phyloP scores from a whole-genome alignment of 768 basidiomycete species.

The Phylloporus scabripes region DNA sequence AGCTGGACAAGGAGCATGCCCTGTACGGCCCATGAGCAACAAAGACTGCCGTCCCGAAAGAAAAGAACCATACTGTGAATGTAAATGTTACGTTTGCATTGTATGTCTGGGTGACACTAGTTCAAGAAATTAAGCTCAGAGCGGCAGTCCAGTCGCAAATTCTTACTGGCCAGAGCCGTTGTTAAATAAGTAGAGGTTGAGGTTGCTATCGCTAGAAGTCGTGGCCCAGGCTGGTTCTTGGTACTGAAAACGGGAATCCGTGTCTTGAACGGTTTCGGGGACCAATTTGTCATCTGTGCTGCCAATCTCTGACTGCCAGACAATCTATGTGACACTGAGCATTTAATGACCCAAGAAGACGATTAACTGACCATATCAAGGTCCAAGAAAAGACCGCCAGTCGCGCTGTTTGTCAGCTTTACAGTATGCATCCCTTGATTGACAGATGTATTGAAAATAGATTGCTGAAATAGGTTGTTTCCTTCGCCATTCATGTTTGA shows the following conservation, averaged over 20 bases:
- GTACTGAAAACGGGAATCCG: conserved; percentile 38
- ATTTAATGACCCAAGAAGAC: background rate
- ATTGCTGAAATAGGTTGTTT: conserved; percentile 34
- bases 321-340: conserved; percentile 14
- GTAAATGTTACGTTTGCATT: conserved; percentile 33
- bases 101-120: conserved; percentile 33
- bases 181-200: conserved; percentile 35
- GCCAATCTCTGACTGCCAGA: conserved; percentile 28
- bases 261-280: conserved; percentile 29
- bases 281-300: conserved; percentile 9
- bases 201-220: conserved; percentile 16
- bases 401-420: conserved; percentile 28
- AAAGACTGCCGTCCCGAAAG: background rate
- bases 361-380: conserved; percentile 38
- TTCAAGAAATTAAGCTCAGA: background rate
- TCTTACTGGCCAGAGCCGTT: conserved; percentile 42
- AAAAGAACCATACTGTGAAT: conserved; percentile 34
- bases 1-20: conserved; percentile 11
- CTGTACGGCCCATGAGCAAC: conserved; percentile 11
- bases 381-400: conserved; percentile 35
- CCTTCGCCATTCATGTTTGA: conserved; percentile 26
- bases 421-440: conserved; percentile 34
- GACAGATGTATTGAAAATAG: conserved; percentile 37
- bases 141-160: background rate
- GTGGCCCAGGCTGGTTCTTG: conserved; percentile 34